Percentiles rank a stretch among this genome's conserved stretches.
Evolutionary conservation across 2,329 filamentous ascomycete genomes (phyloP).

Genomic region (Calonectria crousiana): DNA sequence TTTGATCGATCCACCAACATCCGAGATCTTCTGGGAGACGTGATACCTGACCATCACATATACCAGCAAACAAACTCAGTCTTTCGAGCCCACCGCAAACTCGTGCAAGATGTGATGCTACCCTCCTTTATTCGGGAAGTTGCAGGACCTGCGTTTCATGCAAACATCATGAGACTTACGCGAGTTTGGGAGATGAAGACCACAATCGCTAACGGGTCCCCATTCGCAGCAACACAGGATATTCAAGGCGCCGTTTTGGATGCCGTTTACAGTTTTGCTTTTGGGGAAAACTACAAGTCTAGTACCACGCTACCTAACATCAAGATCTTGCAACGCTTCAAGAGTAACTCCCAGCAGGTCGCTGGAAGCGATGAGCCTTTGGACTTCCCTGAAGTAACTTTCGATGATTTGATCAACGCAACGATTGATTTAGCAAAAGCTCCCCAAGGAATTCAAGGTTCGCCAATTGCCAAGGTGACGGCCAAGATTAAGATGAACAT

Average conservation of each 20-base stretch:
- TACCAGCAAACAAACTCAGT: not conserved
- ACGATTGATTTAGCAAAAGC: not conserved
- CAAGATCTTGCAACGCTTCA: not conserved
- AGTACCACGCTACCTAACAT: not conserved
- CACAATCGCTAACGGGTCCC: not conserved
- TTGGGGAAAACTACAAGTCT: not conserved
- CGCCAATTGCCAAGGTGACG: not conserved
- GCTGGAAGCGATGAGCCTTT: not conserved
- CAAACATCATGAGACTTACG: not conserved
- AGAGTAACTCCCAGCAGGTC: not conserved
- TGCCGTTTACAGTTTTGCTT: not conserved
- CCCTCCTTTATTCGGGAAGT: not conserved
- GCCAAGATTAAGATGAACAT: constrained; percentile 1
- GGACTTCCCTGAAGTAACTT: not conserved
- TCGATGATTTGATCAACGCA: constrained; percentile 3
- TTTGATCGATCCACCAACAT: not conserved
- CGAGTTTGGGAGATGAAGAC: not conserved
- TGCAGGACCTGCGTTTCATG: not conserved
- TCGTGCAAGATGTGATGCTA: not conserved
- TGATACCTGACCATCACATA: not conserved
- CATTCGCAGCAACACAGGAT: not conserved
- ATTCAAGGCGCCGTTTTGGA: constrained; percentile 1
- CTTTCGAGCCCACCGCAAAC: not conserved
- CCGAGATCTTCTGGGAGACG: not conserved
- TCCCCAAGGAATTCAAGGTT: constrained; percentile 1